phyloP scores from a whole-genome alignment of 345 rosid genomes.

The Populus tremula region DNA sequence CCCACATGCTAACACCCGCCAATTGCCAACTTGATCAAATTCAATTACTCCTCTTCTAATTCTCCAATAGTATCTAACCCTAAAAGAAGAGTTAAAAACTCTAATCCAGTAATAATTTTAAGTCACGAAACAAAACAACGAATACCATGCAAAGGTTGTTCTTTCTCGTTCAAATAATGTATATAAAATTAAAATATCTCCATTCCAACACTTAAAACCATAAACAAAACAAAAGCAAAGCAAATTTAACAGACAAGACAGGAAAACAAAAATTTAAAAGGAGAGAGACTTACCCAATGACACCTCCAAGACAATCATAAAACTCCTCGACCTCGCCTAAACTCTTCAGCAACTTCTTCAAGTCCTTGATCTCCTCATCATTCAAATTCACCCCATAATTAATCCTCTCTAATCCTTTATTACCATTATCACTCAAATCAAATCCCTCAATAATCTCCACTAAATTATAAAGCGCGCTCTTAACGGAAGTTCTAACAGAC shows the following conservation, averaged over 20 bases:
- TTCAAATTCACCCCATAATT: slow-evolving; percentile 28
- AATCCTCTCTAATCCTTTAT: slow-evolving; percentile 24
- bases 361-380: slow-evolving; percentile 42
- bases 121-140: background rate
- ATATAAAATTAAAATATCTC: too few species aligned
- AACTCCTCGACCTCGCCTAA: slow-evolving; percentile 67
- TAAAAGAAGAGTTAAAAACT: background rate
- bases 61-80: background rate
- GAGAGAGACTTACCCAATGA: slow-evolving; percentile 57
- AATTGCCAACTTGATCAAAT: background rate
- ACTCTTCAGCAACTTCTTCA: slow-evolving; percentile 48
- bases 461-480: slow-evolving; percentile 63
- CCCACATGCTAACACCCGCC: background rate
- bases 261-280: background rate
- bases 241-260: background rate
- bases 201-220: background rate
- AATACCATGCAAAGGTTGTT: background rate
- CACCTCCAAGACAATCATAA: slow-evolving; percentile 90
- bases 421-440: slow-evolving; percentile 36
- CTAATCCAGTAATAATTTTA: background rate
- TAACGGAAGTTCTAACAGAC: slow-evolving; percentile 48
- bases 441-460: slow-evolving; percentile 75
- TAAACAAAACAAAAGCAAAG: background rate
- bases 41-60: background rate
- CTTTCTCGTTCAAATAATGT: too few species aligned